phyloP scores from a whole-genome alignment of 2,329 filamentous ascomycete genomes.

The Verticillium alfalfae region DNA sequence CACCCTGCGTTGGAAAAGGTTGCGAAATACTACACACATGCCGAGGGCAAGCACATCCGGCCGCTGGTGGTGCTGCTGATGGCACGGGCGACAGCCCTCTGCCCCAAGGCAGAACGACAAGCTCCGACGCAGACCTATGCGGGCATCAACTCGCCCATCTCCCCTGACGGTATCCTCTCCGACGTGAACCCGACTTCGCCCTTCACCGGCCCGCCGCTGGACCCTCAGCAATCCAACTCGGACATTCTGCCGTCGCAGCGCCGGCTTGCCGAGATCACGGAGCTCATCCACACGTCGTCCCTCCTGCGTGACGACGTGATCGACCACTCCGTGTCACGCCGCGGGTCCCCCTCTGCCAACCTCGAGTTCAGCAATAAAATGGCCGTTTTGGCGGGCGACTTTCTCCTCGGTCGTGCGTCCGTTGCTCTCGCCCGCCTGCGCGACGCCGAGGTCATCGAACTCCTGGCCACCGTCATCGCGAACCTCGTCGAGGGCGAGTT shows the following conservation, averaged over 20 bases:
- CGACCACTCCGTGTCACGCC: slow-evolving; percentile 80
- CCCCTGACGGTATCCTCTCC: slow-evolving; percentile 55
- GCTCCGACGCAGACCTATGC: slow-evolving; percentile 33
- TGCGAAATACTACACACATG: slow-evolving; percentile 96
- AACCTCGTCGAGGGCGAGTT: slow-evolving; percentile 98
- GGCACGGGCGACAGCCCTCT: slow-evolving; percentile 83
- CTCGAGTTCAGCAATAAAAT: slow-evolving; percentile 98
- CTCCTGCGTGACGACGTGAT: slow-evolving; percentile 98
- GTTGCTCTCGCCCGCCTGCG: slow-evolving; percentile 86
- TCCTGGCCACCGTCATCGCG: slow-evolving; percentile 92
- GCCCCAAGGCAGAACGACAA: slow-evolving; percentile 51
- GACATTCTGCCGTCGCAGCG: slow-evolving; percentile 90
- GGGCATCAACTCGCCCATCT: slow-evolving; percentile 49
- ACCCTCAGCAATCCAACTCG: slow-evolving; percentile 34
- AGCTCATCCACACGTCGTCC: slow-evolving; percentile 95
- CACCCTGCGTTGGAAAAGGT: slow-evolving; percentile 92
- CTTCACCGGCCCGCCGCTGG: slow-evolving; percentile 36
- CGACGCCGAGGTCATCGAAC: slow-evolving; percentile 90
- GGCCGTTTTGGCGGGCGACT: slow-evolving; percentile 96
- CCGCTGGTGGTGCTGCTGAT: slow-evolving; percentile 93
- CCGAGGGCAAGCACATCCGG: slow-evolving; percentile 93
- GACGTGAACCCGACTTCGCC: slow-evolving; percentile 73
- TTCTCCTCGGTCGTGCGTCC: slow-evolving; percentile 85
- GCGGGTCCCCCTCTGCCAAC: slow-evolving; percentile 83
- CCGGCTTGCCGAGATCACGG: slow-evolving; percentile 90